phyloP scores from a whole-genome alignment of 139 green algal species.

The Pseudopediastrum boryanum region DNA sequence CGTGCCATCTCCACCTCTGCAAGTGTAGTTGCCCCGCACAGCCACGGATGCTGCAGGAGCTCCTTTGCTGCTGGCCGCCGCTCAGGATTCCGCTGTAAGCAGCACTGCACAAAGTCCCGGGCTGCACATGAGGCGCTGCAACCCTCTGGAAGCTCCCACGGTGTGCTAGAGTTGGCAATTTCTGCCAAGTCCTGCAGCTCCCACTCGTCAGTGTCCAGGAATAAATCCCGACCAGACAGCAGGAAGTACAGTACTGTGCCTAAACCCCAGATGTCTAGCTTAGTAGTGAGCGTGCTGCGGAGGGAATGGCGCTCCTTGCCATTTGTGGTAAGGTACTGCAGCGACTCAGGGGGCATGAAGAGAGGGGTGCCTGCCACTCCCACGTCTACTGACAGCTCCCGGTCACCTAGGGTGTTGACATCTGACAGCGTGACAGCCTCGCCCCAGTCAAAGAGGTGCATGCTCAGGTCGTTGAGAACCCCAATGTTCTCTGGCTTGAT shows the following conservation, averaged over 20 bases:
- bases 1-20: slow-evolving; percentile 9
- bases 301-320: background rate
- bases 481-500: slow-evolving; percentile 58
- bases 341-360: slow-evolving; percentile 40
- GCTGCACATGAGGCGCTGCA: slow-evolving; percentile 13
- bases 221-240: slow-evolving; percentile 33
- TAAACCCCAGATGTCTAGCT: slow-evolving; percentile 37
- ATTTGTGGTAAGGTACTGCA: slow-evolving; percentile 25
- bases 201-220: slow-evolving; percentile 22
- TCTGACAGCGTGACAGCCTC: slow-evolving; percentile 19
- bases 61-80: slow-evolving; percentile 14
- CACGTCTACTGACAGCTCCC: slow-evolving; percentile 23
- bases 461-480: slow-evolving; percentile 23
- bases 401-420: background rate
- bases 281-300: slow-evolving; percentile 21
- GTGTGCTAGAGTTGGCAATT: slow-evolving; percentile 8
- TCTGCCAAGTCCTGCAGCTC: slow-evolving; percentile 33
- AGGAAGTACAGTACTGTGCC: slow-evolving; percentile 38
- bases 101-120: slow-evolving; percentile 36
- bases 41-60: slow-evolving; percentile 33
- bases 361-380: slow-evolving; percentile 36
- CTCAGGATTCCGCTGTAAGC: slow-evolving; percentile 25
- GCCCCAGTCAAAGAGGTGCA: slow-evolving; percentile 43
- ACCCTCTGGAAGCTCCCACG: slow-evolving; percentile 16
- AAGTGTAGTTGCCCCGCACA: background rate